Conservation (phyloP, 805 yeast species). For the Yamadazyma scolyti region DNA sequence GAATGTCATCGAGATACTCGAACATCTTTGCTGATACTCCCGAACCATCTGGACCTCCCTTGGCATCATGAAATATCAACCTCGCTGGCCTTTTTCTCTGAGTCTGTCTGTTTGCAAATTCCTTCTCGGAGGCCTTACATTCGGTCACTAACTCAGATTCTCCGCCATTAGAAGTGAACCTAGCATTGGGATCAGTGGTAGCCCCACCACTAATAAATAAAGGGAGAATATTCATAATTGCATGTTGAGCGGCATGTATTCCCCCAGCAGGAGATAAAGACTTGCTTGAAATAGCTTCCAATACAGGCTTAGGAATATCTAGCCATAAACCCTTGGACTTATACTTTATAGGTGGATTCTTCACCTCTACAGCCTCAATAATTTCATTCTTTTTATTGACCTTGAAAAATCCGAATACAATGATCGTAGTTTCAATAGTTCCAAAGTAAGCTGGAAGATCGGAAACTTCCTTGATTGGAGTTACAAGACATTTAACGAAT, state of each 20-base stretch:
- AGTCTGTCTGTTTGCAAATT: slow-evolving; percentile 75
- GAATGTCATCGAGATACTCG: slow-evolving; percentile 66
- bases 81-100: slow-evolving; percentile 81
- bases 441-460: slow-evolving; percentile 73
- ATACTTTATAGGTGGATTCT: slow-evolving; percentile 74
- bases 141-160: slow-evolving; percentile 76
- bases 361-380: slow-evolving; percentile 90
- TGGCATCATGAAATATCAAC: slow-evolving; percentile 75
- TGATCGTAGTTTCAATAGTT: slow-evolving; percentile 61
- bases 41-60: slow-evolving; percentile 76
- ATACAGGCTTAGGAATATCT: slow-evolving; percentile 68
- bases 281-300: slow-evolving; percentile 56
- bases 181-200: slow-evolving; percentile 38
- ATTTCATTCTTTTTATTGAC: slow-evolving; percentile 71
- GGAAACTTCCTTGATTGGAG: slow-evolving; percentile 16
- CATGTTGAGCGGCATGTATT: slow-evolving; percentile 96
- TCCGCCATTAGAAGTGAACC: slow-evolving; percentile 25
- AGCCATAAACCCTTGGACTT: slow-evolving; percentile 87
- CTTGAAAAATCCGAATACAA: slow-evolving; percentile 92
- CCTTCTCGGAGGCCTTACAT: slow-evolving; percentile 97
- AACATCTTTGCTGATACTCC: slow-evolving; percentile 80
- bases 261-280: slow-evolving; percentile 76
- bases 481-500: slow-evolving; percentile 49
- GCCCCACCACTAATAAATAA: slow-evolving; percentile 66
- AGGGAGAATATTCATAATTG: slow-evolving; percentile 75